phyloP scores from a whole-genome alignment of 768 basidiomycete genomes.

The Lactarius indigo region DNA sequence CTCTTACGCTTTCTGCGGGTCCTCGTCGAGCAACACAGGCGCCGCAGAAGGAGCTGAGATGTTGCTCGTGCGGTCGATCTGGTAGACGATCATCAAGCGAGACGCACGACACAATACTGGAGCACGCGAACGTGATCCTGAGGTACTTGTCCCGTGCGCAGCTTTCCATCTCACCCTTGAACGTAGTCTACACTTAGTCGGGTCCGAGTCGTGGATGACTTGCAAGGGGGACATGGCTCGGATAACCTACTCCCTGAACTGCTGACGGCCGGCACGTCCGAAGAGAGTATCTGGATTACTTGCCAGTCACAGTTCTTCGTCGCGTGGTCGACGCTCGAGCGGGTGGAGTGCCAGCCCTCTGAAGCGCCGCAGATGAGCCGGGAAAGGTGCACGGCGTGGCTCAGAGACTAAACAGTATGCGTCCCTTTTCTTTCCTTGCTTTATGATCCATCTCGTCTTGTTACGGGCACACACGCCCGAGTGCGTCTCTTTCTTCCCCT shows the following conservation, averaged over 20 bases:
- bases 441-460: conserved; percentile 44
- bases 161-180: not conserved
- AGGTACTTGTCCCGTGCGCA: conserved; percentile 83
- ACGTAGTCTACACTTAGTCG: no score
- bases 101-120: conserved; percentile 74
- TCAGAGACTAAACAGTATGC: conserved; percentile 58
- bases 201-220: no score
- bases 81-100: conserved; percentile 82
- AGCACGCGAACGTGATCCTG: conserved; percentile 83
- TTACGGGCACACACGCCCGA: conserved; percentile 62
- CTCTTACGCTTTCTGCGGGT: conserved; percentile 63
- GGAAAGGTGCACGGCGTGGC: conserved; percentile 57
- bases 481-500: conserved; percentile 41
- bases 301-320: conserved; percentile 60
- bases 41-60: conserved; percentile 52
- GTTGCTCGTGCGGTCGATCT: conserved; percentile 78
- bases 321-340: conserved; percentile 64
- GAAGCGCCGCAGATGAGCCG: conserved; percentile 55
- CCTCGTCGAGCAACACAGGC: conserved; percentile 52
- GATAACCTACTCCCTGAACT: conserved; percentile 40
- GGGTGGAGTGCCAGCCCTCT: conserved; percentile 56
- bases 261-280: conserved; percentile 57
- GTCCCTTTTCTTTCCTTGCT: conserved; percentile 9
- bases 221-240: no score
- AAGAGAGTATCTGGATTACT: conserved; percentile 76